Evolutionary conservation across 768 basidiomycete species (phyloP), one percentile per base, ranked within the genome.

Genomic region (Termitomyces heimii): DNA sequence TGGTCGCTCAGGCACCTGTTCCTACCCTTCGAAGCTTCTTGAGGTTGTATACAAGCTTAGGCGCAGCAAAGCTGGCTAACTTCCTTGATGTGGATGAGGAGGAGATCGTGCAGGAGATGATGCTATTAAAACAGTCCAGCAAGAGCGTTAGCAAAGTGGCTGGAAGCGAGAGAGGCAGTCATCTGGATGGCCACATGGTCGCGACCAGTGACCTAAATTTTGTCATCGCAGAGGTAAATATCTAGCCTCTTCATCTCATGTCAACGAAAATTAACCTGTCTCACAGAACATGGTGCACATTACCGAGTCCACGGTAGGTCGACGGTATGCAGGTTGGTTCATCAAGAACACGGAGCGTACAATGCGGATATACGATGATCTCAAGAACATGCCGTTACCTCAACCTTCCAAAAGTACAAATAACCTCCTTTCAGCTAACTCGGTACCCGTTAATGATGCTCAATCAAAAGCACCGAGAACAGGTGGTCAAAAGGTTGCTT

Each of bases 241-340:
- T 46, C 44, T 24, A 43, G 44, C 10, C 16, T 28, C 39, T 13
- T 22, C 48, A 16, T 32, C 10, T 4, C 24, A 29, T 39, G 18
- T 13, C 22, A 6, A 55, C 18, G 31, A n/a, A 24, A 35, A 43
- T 13, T 14, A 20, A 50, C 13, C 52, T 32, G 24, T 28, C 58
- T 26, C 16, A 24, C 63, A 98, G 95, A 92, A 94, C 69, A 95
- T 95, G 89, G 89, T 98, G 8, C 92, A 96, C 64, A 94, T 98
- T 61, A 88, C 92, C 3, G 95, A 98, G 70, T 94, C 93, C 22
- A 97, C 93, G 0, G 86, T 96, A 20, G 94, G 94, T 16, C 77
- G 96, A 46, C 85, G 94, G 49, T 98, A 93, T 71, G 96, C 94
- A 2, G 92, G 94, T 39, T 97, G 94, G 92, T 98, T 98, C 75